Evolutionary conservation across 148 eudicot species (phyloP).

Genomic region (Rhododendron molle): DNA sequence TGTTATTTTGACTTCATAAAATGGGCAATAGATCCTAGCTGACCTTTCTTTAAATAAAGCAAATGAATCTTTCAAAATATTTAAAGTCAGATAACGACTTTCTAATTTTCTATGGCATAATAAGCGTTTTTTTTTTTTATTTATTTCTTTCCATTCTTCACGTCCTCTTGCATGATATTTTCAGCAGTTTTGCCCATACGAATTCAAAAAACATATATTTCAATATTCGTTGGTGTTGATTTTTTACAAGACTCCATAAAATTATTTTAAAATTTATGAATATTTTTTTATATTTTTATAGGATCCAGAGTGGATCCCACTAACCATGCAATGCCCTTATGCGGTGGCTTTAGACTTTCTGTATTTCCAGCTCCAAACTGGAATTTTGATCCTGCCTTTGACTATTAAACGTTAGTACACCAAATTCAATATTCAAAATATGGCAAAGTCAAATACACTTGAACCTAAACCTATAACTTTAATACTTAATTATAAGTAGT

Average conservation of each 20-base stretch:
- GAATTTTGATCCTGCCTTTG: conserved; percentile 6
- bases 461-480: neutral
- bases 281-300: too few relatives aligned
- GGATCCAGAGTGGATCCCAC: too few relatives aligned
- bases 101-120: neutral
- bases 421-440: neutral
- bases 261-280: too few relatives aligned
- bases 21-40: neutral
- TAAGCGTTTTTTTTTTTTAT: neutral
- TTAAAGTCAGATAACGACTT: conserved; percentile 6
- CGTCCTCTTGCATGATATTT: neutral
- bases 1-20: neutral
- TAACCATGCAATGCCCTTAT: too few relatives aligned
- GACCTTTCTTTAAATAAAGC: neutral
- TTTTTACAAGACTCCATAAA: too few relatives aligned
- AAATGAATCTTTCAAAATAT: neutral
- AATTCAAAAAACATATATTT: too few relatives aligned
- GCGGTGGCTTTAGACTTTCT: too few relatives aligned
- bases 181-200: too few relatives aligned
- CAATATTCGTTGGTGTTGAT: too few relatives aligned
- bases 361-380: conserved; percentile 7
- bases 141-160: neutral
- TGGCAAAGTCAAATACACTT: neutral
- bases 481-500: neutral
- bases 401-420: neutral